These are phyloP conservation scores for Pezicula radicicola DNA, from an alignment of 2,329 filamentous ascomycete species.

Conservation along the genomic window DNA sequence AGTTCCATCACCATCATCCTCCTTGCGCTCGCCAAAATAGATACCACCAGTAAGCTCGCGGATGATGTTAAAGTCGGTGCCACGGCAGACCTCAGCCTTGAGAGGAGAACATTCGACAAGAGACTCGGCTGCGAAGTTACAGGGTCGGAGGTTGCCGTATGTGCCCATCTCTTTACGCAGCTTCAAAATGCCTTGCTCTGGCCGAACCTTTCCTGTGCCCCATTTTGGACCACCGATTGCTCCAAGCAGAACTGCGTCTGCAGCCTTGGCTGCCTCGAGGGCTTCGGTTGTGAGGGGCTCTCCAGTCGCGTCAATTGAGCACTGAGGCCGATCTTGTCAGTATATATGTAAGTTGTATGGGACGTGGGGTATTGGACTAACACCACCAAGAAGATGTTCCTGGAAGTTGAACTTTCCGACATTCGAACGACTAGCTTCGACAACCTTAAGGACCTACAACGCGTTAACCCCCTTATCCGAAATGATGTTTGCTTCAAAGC, in stretches of 20 bases:
- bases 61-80: conserved; percentile 89
- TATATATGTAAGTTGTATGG: conserved; percentile 3
- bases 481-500: conserved; percentile 12
- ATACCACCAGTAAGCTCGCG: conserved; percentile 90
- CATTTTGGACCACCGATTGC: conserved; percentile 97
- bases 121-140: conserved; percentile 87
- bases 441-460: conserved; percentile 68
- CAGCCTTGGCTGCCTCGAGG: conserved; percentile 76
- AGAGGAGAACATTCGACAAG: conserved; percentile 84
- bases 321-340: conserved; percentile 45
- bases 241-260: conserved; percentile 87
- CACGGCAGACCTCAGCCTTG: conserved; percentile 79
- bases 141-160: conserved; percentile 93
- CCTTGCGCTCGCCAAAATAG: conserved; percentile 89
- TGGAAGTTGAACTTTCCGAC: conserved; percentile 82
- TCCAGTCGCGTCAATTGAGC: conserved; percentile 82
- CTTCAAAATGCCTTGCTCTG: conserved; percentile 86
- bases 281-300: conserved; percentile 78
- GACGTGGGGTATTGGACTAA: conserved; percentile 46
- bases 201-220: conserved; percentile 83
- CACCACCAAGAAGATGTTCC: conserved; percentile 86
- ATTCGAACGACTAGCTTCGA: conserved; percentile 69
- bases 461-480: background rate
- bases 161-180: conserved; percentile 92
- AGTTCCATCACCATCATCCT: conserved; percentile 69